These are phyloP conservation scores for Candolleomyces eurysporus DNA, from an alignment of 768 basidiomycete species.

Conservation along the genomic window DNA sequence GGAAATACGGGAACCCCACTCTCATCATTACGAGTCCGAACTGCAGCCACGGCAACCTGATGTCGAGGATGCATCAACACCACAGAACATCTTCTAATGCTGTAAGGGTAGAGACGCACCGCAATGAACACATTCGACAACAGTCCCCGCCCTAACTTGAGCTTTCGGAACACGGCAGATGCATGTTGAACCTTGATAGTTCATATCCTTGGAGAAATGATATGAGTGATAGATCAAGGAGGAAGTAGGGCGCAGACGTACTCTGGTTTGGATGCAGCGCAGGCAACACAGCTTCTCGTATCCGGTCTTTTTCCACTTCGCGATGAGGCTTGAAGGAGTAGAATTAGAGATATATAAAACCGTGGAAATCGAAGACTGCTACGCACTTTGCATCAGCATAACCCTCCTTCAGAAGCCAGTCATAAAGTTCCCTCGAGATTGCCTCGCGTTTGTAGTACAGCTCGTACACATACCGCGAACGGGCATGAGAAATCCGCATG, in stretches of 20 bases:
- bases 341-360: slow-evolving; percentile 1
- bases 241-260: slow-evolving; percentile 23
- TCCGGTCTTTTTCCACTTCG: slow-evolving; percentile 99
- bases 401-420: slow-evolving; percentile 96
- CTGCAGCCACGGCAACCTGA: slow-evolving; percentile 89
- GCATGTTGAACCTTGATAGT: slow-evolving; percentile 97
- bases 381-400: slow-evolving; percentile 95
- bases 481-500: slow-evolving; percentile 96
- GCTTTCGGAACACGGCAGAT: slow-evolving; percentile 97
- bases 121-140: slow-evolving; percentile 97
- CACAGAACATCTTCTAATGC: neutral
- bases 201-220: slow-evolving; percentile 77
- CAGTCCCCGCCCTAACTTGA: slow-evolving; percentile 81
- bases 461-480: slow-evolving; percentile 96
- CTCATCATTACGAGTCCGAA: slow-evolving; percentile 63
- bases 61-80: slow-evolving; percentile 2
- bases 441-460: slow-evolving; percentile 98
- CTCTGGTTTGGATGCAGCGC: slow-evolving; percentile 93
- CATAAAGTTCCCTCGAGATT: slow-evolving; percentile 88
- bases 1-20: neutral
- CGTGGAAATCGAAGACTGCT: neutral
- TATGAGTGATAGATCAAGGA: neutral
- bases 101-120: slow-evolving; percentile 54
- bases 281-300: slow-evolving; percentile 98
- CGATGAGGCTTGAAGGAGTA: slow-evolving; percentile 68